A percentile compares a stretch with the other conserved stretches of the same genome.
These are phyloP conservation scores for Smittium culicis DNA, from an alignment of 371 early-diverging fungal species.

Conservation along the genomic window DNA sequence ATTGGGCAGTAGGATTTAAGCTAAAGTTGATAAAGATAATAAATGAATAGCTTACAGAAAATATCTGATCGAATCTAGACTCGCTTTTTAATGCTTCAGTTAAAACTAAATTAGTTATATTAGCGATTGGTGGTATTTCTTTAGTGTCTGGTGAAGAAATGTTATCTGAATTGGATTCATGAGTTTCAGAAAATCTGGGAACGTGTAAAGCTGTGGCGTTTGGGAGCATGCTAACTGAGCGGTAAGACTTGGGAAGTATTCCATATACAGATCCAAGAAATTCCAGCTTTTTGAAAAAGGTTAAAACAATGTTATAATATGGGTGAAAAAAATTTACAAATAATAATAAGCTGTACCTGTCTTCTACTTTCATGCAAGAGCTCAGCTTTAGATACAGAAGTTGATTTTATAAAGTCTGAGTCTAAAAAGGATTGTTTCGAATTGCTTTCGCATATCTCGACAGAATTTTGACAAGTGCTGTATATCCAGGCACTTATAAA, in stretches of 20 bases:
- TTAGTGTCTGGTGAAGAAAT: not conserved
- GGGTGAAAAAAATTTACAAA: not conserved
- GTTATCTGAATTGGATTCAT: not conserved
- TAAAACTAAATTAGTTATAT: conserved; percentile 10
- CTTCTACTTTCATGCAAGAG: conserved; percentile 25
- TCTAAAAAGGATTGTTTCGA: conserved; percentile 10
- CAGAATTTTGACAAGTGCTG: conserved; percentile 9
- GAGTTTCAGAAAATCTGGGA: too few species aligned
- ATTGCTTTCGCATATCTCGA: conserved; percentile 28
- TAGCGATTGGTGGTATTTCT: conserved; percentile 1
- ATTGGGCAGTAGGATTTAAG: conserved; percentile 17
- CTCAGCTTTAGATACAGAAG: conserved; percentile 29
- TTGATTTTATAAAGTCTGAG: conserved; percentile 4
- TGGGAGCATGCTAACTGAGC: not conserved
- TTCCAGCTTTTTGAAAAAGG: conserved; percentile 15
- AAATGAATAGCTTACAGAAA: not conserved
- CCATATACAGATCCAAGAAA: conserved; percentile 4
- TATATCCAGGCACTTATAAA: conserved; percentile 11
- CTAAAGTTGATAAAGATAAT: conserved; percentile 23
- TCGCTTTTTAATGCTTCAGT: conserved; percentile 1
- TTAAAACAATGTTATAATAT: not conserved
- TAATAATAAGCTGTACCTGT: conserved; percentile 7
- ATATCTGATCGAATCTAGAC: conserved; percentile 10
- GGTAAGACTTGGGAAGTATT: not conserved
- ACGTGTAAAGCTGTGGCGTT: not conserved